phyloP scores from a whole-genome alignment of 129 eudicot species.

The Scalesia atractyloides region DNA sequence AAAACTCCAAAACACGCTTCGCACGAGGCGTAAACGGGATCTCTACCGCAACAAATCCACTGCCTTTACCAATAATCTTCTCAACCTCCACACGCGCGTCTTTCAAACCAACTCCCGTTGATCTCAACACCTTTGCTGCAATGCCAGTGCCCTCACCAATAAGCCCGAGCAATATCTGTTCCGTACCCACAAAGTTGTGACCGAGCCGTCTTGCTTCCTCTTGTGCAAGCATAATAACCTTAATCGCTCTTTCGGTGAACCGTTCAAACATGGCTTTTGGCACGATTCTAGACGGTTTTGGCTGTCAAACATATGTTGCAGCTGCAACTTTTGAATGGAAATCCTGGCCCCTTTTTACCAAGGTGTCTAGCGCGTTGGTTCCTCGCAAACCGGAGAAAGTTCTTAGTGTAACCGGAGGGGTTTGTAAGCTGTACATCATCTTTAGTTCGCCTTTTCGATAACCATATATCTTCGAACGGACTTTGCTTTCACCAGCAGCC shows the following conservation, averaged over 20 bases:
- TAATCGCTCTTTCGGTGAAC: slow-evolving; percentile 87
- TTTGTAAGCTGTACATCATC: slow-evolving; percentile 50
- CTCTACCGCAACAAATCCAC: slow-evolving; percentile 89
- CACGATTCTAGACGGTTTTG: slow-evolving; percentile 46
- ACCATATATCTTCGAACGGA: slow-evolving; percentile 46
- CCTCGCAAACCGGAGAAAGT: slow-evolving; percentile 71
- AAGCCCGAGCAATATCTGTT: slow-evolving; percentile 83
- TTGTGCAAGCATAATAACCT: slow-evolving; percentile 96
- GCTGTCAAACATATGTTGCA: slow-evolving; percentile 46
- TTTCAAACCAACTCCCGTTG: slow-evolving; percentile 90
- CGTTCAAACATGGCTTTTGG: slow-evolving; percentile 88
- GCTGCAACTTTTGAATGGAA: slow-evolving; percentile 71
- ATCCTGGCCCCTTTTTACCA: slow-evolving; percentile 44
- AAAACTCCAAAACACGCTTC: slow-evolving; percentile 85
- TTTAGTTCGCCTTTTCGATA: slow-evolving; percentile 46
- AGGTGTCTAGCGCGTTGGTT: slow-evolving; percentile 60
- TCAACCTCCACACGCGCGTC: slow-evolving; percentile 94
- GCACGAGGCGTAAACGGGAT: slow-evolving; percentile 96
- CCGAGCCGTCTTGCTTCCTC: slow-evolving; percentile 92
- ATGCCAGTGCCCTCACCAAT: slow-evolving; percentile 94
- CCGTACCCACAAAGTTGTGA: slow-evolving; percentile 89
- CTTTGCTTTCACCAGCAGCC: slow-evolving; percentile 50
- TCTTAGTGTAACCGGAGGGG: slow-evolving; percentile 45
- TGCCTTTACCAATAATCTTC: slow-evolving; percentile 84
- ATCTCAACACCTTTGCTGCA: slow-evolving; percentile 90